Base-by-base conservation (phyloP, 176 grass and related monocot species). In the Rhipidocladum racemiflorum region DNA sequence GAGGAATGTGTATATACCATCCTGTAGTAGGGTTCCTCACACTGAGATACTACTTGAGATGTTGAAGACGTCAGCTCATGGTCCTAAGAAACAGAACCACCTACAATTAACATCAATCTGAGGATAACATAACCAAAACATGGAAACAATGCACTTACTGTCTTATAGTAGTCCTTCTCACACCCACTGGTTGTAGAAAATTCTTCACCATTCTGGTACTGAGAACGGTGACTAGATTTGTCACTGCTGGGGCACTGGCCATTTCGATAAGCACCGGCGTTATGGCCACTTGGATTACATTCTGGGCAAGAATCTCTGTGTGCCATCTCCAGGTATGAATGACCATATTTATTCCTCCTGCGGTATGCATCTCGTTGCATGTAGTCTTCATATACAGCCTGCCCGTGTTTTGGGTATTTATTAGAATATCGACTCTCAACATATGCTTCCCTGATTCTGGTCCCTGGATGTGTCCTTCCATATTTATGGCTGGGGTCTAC, bases 1-100 rank as follows among this genome's bases (percentile, higher is more conserved):
- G 23, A 83, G 24, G 17, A 30, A 46, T 40, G n/a, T 45, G 67
- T 25, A 72, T 67, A 44, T 34, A 81, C 69, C 8, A 78, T 57
- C 70, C 71, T 34, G 11, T 54, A 76, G 57, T 70, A 91, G 16
- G 81, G 65, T 42, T 72, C 76, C 39, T 85, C 74, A 34, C 73
- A 72, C 21, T 77, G 77, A 73, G 85, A 88, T 77, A 70, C 18
- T 85, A 70, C 83, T 85, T 89, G 88, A 70, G 83, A 86, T 40
- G 88, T 77, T 59, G 83, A 89, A 77, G 83, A 48, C 3, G 57
- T 77, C 29, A 76, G 54, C n/a, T 89, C 69, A 73, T 27, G 69
- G 38, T 82, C 83, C 88, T 86, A 72, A 4, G 0, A 59, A 82
- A 85, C 14, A 62, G n/a, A 63, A 53, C 23, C 18, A 48, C 14